Evolutionary conservation across 208 protist genomes (phyloP).

Genomic region (Trypanosomatidae sp.): DNA sequence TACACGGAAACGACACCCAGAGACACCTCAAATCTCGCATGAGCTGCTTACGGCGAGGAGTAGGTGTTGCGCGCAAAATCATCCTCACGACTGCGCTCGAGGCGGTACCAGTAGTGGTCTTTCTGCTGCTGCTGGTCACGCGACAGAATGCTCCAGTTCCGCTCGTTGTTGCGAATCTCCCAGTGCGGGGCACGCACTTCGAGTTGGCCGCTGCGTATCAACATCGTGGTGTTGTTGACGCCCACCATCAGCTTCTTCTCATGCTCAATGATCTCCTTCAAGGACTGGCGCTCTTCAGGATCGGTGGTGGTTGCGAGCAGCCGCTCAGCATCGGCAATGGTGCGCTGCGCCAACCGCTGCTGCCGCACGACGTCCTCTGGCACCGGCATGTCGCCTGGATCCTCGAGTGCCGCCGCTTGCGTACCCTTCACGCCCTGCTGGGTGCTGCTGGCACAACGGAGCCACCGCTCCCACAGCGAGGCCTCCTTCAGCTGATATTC

Average conservation of each 20-base stretch:
- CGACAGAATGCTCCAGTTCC: constrained; percentile 84
- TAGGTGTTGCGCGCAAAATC: constrained; percentile 84
- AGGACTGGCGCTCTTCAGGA: constrained; percentile 43
- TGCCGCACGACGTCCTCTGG: constrained; percentile 13
- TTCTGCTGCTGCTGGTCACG: constrained; percentile 89
- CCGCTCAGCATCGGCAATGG: constrained; percentile 46
- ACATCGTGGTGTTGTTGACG: constrained; percentile 66
- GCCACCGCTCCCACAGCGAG: constrained; percentile 34
- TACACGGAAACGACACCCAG: neutral
- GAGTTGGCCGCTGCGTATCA: constrained; percentile 76
- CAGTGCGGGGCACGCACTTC: constrained; percentile 78
- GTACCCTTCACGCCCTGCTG: constrained; percentile 6
- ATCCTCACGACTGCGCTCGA: constrained; percentile 80
- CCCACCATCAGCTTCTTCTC: constrained; percentile 59
- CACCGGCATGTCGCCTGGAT: neutral
- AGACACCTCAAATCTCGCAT: neutral
- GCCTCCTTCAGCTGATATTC: constrained; percentile 72
- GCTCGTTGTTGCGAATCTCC: constrained; percentile 86
- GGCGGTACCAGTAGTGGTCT: constrained; percentile 88
- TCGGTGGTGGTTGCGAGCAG: constrained; percentile 51
- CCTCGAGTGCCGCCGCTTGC: constrained; percentile 1
- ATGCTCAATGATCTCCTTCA: constrained; percentile 59
- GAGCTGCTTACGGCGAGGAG: constrained; percentile 30
- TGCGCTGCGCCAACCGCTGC: constrained; percentile 29
- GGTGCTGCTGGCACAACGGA: constrained; percentile 14